phyloP scores from a whole-genome alignment of 345 rosid genomes.

The sweet orange (Citrus sinensis) region DNA sequence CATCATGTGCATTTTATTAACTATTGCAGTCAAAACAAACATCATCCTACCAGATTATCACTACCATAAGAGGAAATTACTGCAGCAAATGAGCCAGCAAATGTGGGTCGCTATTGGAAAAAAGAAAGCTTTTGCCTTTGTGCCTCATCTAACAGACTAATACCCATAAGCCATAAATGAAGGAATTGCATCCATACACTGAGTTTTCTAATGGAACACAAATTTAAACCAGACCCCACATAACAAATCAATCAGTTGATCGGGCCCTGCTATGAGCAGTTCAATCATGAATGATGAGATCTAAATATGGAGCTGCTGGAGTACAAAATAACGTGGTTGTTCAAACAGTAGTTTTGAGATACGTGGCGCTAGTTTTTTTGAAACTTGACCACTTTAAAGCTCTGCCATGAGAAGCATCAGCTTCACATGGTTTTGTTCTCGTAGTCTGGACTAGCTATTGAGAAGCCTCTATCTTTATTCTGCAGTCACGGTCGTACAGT shows the following conservation, averaged over 20 bases:
- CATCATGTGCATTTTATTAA: background rate
- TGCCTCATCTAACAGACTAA: slow-evolving; percentile 13
- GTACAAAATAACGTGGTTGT: background rate
- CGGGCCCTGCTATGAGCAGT: background rate
- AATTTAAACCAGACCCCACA: background rate
- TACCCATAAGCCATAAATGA: background rate
- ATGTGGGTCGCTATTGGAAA: background rate
- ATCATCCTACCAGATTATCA: background rate
- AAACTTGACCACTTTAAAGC: background rate
- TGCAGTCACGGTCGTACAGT: background rate
- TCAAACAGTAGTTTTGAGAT: background rate
- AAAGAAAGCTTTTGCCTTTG: slow-evolving; percentile 7
- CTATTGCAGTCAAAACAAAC: background rate
- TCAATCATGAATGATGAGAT: background rate
- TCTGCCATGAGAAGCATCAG: slow-evolving; percentile 13
- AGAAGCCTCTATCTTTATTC: background rate
- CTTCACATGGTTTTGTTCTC: slow-evolving; percentile 36
- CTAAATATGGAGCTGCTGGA: background rate
- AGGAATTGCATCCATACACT: slow-evolving; percentile 10
- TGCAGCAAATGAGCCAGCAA: slow-evolving; percentile 5
- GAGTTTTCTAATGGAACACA: slow-evolving; percentile 3
- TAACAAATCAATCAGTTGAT: background rate
- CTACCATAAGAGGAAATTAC: background rate
- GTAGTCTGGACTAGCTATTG: background rate
- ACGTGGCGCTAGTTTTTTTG: background rate